Evolutionary conservation across 2,329 filamentous ascomycete genomes (phyloP), one percentile per base, ranked within the genome.

Genomic region (Phymatotrichopsis omnivora): DNA sequence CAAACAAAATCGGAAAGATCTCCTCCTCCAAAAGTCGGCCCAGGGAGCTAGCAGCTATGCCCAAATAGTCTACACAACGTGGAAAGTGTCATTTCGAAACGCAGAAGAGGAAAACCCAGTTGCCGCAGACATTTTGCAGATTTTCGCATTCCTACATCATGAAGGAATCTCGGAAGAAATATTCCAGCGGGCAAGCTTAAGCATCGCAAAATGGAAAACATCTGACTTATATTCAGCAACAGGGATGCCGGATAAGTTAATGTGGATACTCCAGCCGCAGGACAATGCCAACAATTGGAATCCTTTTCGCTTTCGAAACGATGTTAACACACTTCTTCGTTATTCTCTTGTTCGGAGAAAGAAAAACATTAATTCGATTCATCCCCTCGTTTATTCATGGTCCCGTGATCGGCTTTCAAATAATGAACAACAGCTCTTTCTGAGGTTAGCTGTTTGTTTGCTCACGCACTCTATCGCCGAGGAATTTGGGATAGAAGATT

Each of bases 61-160:
- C n/a, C n/a, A n/a, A n/a, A n/a, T n/a, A n/a, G 17, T 56, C 53
- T 22, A 59, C 47, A 23, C 39, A 44, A 8, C 54, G 63, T 52
- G 61, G 57, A 3, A 64, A 53, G 5, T 50, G 56, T 19, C 63
- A 60, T 12, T 41, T 42, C n/a, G 30, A 41, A 28, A 11, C n/a
- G 30, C 39, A 22, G 22, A 22, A 16, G 20, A 32, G 32, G 11
- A 11, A n/a, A 39, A 40, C 34, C 25, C 32, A 29, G 45, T 28
- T 20, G 39, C 45, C 17, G 37, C 42, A 8, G 34, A 34, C 7
- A 14, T 51, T 33, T 19, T 48, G 4, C 29, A 35, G 4, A 27
- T 51, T 12, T 32, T 51, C 7, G 39, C 29, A 11, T 51, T 40
- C 16, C 41, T 43, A n/a, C 40, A 43, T 23, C 27, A 24, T 11